These are phyloP conservation scores for Lithohypha guttulata DNA, from an alignment of 2,329 filamentous ascomycete genomes.

Conservation along the genomic window DNA sequence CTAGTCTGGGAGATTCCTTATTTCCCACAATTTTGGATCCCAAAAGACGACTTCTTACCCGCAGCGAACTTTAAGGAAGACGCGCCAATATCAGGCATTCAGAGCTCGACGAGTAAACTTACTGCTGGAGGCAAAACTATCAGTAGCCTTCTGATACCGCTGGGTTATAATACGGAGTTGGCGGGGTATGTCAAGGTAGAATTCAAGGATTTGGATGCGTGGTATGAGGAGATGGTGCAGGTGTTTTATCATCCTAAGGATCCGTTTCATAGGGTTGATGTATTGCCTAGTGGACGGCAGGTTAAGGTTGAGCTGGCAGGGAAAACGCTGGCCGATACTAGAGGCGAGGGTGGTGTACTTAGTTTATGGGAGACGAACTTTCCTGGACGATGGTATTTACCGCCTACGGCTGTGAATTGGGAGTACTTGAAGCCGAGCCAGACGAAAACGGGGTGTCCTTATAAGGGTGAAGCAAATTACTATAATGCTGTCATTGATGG, in stretches of 20 bases:
- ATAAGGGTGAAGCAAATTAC: slow-evolving; percentile 22
- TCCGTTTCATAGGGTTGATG: slow-evolving; percentile 21
- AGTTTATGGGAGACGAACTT: slow-evolving; percentile 22
- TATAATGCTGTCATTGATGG: slow-evolving; percentile 20
- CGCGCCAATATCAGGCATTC: slow-evolving; percentile 16
- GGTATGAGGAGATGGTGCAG: slow-evolving; percentile 19
- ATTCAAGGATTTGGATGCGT: slow-evolving; percentile 20
- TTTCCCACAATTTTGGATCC: slow-evolving; percentile 21
- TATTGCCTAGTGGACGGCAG: slow-evolving; percentile 18
- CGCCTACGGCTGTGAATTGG: slow-evolving; percentile 20
- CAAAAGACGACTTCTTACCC: slow-evolving; percentile 12
- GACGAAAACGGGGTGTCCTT: slow-evolving; percentile 22
- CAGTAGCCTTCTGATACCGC: slow-evolving; percentile 14
- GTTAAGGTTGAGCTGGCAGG: slow-evolving; percentile 19
- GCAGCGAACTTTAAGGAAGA: slow-evolving; percentile 20
- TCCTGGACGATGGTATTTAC: slow-evolving; percentile 21
- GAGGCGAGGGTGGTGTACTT: slow-evolving; percentile 19
- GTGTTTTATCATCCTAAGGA: slow-evolving; percentile 21
- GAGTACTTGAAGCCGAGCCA: slow-evolving; percentile 15
- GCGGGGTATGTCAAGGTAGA: slow-evolving; percentile 21
- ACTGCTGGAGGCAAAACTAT: slow-evolving; percentile 14
- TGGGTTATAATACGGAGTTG: slow-evolving; percentile 16
- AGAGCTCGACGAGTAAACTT: slow-evolving; percentile 15
- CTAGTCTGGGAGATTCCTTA: slow-evolving; percentile 21
- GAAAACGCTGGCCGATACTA: slow-evolving; percentile 18